These are phyloP conservation scores for Madurella mycetomatis DNA, from an alignment of 2,329 filamentous ascomycete genomes.

Conservation along the genomic window DNA sequence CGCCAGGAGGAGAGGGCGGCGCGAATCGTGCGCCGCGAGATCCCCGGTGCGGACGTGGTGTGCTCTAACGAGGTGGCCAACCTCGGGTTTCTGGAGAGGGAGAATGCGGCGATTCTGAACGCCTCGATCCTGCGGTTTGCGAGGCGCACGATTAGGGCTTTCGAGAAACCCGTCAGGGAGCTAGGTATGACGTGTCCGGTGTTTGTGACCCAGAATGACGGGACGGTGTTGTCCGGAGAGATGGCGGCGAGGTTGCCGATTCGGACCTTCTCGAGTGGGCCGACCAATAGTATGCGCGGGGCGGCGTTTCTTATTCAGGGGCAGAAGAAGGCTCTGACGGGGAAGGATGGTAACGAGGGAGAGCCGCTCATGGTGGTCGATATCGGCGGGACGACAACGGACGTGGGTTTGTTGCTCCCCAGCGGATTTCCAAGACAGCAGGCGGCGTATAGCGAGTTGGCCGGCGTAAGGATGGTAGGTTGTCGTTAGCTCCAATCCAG, in stretches of 20 bases:
- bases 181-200: conserved; percentile 50
- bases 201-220: conserved; percentile 61
- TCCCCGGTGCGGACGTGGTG: conserved; percentile 43
- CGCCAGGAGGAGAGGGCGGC: conserved; percentile 46
- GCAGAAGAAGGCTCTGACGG: conserved; percentile 21
- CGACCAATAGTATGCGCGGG: conserved; percentile 60
- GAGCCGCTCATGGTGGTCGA: conserved; percentile 57
- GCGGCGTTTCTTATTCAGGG: conserved; percentile 53
- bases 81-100: conserved; percentile 54
- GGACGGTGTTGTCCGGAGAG: conserved; percentile 52
- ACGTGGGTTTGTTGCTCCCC: conserved; percentile 56
- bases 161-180: conserved; percentile 47
- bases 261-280: conserved; percentile 57
- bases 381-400: conserved; percentile 63
- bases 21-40: conserved; percentile 37
- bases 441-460: conserved; percentile 57
- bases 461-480: conserved; percentile 51
- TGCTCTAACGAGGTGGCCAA: conserved; percentile 50
- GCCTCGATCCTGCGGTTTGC: conserved; percentile 58
- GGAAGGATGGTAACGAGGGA: conserved; percentile 19
- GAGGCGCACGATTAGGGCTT: conserved; percentile 51
- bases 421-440: conserved; percentile 62
- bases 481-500: too few relatives aligned
- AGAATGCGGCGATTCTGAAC: conserved; percentile 62
- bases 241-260: conserved; percentile 55